These are phyloP conservation scores for Berberis vulgaris DNA, from an alignment of 164 flowering plant species.

Conservation along the genomic window DNA sequence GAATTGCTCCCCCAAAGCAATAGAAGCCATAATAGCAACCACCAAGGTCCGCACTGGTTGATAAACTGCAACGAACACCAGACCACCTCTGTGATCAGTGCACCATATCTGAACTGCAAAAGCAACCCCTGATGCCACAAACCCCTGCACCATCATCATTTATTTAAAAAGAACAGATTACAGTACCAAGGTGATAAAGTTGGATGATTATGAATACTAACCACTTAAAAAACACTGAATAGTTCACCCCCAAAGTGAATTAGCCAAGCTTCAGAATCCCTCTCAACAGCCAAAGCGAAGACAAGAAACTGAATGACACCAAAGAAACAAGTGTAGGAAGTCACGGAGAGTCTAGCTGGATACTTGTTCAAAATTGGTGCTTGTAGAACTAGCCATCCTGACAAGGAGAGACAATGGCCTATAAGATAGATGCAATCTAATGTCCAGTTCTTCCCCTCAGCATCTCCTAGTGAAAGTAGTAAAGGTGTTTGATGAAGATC, in stretches of 20 bases:
- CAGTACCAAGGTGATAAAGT: no score
- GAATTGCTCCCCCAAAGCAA: slow-evolving; percentile 89
- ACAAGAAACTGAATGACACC: slow-evolving; percentile 80
- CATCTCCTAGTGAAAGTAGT: slow-evolving; percentile 50
- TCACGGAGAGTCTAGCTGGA: slow-evolving; percentile 92
- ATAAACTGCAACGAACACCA: slow-evolving; percentile 96
- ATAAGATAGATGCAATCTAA: slow-evolving; percentile 82
- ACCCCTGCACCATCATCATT: slow-evolving; percentile 44
- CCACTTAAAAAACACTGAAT: slow-evolving; percentile 89
- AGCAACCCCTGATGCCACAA: slow-evolving; percentile 97
- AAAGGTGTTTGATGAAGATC: slow-evolving; percentile 14
- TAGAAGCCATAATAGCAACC: slow-evolving; percentile 89
- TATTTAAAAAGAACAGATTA: no score
- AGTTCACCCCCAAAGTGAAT: slow-evolving; percentile 73
- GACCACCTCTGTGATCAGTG: slow-evolving; percentile 94
- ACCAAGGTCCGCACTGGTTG: slow-evolving; percentile 98
- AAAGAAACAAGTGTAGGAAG: slow-evolving; percentile 91
- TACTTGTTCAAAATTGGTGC: slow-evolving; percentile 91
- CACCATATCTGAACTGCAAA: slow-evolving; percentile 99
- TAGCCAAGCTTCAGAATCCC: slow-evolving; percentile 65
- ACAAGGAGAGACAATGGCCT: slow-evolving; percentile 96
- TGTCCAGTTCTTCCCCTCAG: slow-evolving; percentile 87
- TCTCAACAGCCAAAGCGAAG: slow-evolving; percentile 63
- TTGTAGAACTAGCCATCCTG: slow-evolving; percentile 92
- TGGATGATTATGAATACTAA: slow-evolving; percentile 19